Evolutionary conservation across 805 yeast species (phyloP).

Genomic region (Blastobotrys muscicola): DNA sequence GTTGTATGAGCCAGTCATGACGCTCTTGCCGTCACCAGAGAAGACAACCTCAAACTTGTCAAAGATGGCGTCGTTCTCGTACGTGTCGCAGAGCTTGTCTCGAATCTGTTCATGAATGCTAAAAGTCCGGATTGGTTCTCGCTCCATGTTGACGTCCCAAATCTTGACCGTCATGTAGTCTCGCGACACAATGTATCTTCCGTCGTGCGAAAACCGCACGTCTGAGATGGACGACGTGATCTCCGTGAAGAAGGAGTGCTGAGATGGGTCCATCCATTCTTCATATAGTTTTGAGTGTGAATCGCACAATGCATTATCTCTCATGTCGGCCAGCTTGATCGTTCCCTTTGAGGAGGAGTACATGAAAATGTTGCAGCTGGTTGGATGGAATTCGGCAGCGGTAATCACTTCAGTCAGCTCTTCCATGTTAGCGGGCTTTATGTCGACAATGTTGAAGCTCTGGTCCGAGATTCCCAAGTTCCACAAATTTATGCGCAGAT

Average conservation of each 20-base stretch:
- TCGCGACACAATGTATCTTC: constrained; percentile 90
- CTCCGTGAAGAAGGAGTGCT: constrained; percentile 94
- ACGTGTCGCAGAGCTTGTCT: constrained; percentile 89
- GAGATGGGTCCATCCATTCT: constrained; percentile 85
- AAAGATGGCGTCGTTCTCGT: constrained; percentile 96
- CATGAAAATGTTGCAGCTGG: constrained; percentile 86
- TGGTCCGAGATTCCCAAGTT: constrained; percentile 89
- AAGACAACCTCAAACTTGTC: constrained; percentile 97
- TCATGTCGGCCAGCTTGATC: constrained; percentile 91
- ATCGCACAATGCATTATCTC: constrained; percentile 91
- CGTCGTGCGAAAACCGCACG: constrained; percentile 84
- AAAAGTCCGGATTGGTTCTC: constrained; percentile 86
- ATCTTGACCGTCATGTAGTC: constrained; percentile 96
- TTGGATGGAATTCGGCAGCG: constrained; percentile 92
- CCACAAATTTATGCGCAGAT: constrained; percentile 92
- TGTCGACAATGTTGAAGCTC: constrained; percentile 93
- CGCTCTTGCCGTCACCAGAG: constrained; percentile 82
- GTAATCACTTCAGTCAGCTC: constrained; percentile 97
- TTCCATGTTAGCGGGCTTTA: constrained; percentile 97
- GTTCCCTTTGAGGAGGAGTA: constrained; percentile 94
- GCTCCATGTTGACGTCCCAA: constrained; percentile 98
- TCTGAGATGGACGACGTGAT: constrained; percentile 91
- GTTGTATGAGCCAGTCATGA: constrained; percentile 96
- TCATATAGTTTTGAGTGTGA: constrained; percentile 72
- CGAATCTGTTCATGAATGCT: constrained; percentile 92